Base-by-base conservation (phyloP, 1,284 basidiomycete genomes). In the Sporisorium sorghi region DNA sequence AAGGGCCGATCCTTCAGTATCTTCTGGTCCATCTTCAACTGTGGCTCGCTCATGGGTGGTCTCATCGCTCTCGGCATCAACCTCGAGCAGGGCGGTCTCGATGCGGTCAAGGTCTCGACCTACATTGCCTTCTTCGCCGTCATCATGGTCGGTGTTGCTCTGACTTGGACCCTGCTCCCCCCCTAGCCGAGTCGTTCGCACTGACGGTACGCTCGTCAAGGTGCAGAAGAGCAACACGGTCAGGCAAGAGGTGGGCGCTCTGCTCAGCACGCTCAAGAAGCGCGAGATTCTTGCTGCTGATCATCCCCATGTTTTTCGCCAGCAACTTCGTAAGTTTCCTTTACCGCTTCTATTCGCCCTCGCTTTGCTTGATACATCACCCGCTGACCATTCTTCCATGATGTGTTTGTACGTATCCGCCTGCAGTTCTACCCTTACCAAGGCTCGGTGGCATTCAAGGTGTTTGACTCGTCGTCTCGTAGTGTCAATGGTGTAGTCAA, bases 1-100 rank as follows among this genome's bases (percentile, higher is more conserved):
- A 94, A 94, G 85, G 93, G 93, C n/a, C 58, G 67, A 4, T 47
- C 66, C 81, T 92, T 94, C 69, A 90, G 88, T 21, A 87, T 91
- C 43, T 86, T 92, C 85, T 92, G 91, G 91, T 80, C 86, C 39
- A 78, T 77, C 62, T 91, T 92, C 87, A 91, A 92, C 58, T 63
- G 84, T 21, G 86, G 91, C 23, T 90, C 88, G 58, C 89, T 91
- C 23, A 87, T 91, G 37, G 91, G 91, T 10, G 87, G 89, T 5
- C 87, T 89, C 19, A 90, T 91, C 35, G 88, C 90, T 10, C 86
- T 91, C 14, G 78, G 76, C 21, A 59, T 79, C 35, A 65, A 72
- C 32, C 64, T 72, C 46, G 64, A 80, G 58, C 42, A 57, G 12
- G 66, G 66, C 21, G 66, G 66, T 4, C 59, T 69, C 9, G 59